Conservation (phyloP, 306 rosid genomes). For the Oxytropis ochrocephala region DNA sequence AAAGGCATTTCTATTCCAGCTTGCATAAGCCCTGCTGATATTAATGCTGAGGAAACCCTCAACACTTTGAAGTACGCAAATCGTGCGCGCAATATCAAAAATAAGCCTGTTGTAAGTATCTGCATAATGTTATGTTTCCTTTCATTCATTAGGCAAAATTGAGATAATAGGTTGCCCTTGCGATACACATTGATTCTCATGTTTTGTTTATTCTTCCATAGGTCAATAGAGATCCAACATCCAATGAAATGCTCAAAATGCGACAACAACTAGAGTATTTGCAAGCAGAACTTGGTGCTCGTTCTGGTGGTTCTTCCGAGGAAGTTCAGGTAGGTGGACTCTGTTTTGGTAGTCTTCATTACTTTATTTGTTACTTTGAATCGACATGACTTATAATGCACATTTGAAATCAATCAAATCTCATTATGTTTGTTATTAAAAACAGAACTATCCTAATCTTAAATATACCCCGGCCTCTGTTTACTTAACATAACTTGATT, state of each 20-base stretch:
- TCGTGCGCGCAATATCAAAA: slow-evolving; percentile 93
- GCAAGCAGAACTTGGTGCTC: slow-evolving; percentile 96
- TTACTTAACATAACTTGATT: not conserved
- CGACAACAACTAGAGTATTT: slow-evolving; percentile 85
- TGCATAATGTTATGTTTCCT: not conserved
- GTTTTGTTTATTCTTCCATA: slow-evolving; percentile 28
- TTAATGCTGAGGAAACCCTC: slow-evolving; percentile 95
- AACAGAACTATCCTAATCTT: not conserved
- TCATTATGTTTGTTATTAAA: not conserved
- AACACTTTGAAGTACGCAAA: slow-evolving; percentile 95
- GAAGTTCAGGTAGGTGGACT: slow-evolving; percentile 70
- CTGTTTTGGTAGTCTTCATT: slow-evolving; percentile 2
- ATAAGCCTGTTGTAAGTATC: slow-evolving; percentile 84
- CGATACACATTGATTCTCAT: slow-evolving; percentile 9
- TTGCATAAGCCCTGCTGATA: slow-evolving; percentile 98
- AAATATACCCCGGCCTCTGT: not conserved
- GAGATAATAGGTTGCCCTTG: slow-evolving; percentile 10
- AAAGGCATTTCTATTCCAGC: slow-evolving; percentile 39
- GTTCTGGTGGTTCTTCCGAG: slow-evolving; percentile 78
- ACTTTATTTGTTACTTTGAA: not conserved
- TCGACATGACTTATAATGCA: slow-evolving; percentile 3
- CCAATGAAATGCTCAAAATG: slow-evolving; percentile 93
- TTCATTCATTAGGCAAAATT: slow-evolving; percentile 6
- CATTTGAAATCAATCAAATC: not conserved
- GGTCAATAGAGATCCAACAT: slow-evolving; percentile 96